Conservation (phyloP, 768 basidiomycete species). For the Tephrocybe sp. region DNA sequence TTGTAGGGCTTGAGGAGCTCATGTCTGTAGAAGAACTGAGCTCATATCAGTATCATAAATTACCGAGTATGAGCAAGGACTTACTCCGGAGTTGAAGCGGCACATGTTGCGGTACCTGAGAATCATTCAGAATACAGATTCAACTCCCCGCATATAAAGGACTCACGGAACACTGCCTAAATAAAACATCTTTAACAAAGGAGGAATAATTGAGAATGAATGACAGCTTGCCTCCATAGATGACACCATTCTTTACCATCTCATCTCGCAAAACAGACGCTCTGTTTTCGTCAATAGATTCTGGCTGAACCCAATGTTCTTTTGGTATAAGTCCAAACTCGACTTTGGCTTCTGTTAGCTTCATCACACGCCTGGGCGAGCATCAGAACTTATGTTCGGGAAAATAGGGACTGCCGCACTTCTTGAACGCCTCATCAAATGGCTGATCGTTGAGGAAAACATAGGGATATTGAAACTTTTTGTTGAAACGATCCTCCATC, state of each 20-base stretch:
- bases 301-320: slow-evolving; percentile 81
- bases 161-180: slow-evolving; percentile 77
- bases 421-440: slow-evolving; percentile 74
- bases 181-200: slow-evolving; percentile 5
- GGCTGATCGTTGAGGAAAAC: slow-evolving; percentile 84
- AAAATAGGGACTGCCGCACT: slow-evolving; percentile 28
- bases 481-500: slow-evolving; percentile 91
- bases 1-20: slow-evolving; percentile 76
- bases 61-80: slow-evolving; percentile 22
- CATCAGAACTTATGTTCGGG: slow-evolving; percentile 6
- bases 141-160: not conserved
- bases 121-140: not conserved
- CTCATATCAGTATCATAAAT: not conserved
- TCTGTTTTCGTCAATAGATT: slow-evolving; percentile 74
- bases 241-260: slow-evolving; percentile 69
- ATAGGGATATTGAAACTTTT: slow-evolving; percentile 80
- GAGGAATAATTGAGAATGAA: not conserved
- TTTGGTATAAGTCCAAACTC: slow-evolving; percentile 78
- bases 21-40: slow-evolving; percentile 84
- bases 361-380: slow-evolving; percentile 45
- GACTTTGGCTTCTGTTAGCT: slow-evolving; percentile 61
- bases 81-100: slow-evolving; percentile 89
- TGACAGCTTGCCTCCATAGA: slow-evolving; percentile 57
- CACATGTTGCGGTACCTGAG: slow-evolving; percentile 92
- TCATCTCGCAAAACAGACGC: slow-evolving; percentile 62